Conservation (phyloP, 768 basidiomycete genomes). For the Xerocomellus chrysenteron region DNA sequence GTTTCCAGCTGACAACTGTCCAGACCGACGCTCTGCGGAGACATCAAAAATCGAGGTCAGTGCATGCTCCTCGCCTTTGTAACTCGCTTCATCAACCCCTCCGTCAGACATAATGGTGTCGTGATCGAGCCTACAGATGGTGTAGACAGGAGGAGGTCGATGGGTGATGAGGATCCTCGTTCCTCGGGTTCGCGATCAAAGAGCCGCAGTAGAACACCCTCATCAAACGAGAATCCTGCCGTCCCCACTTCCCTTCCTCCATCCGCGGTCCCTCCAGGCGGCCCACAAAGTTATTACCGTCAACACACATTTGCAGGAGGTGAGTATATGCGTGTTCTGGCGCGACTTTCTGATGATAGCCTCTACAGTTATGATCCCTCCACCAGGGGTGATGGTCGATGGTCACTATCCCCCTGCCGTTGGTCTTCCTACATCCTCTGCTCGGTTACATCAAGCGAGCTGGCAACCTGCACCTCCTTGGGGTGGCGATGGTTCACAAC, state of each 20-base stretch:
- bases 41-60: constrained; percentile 77
- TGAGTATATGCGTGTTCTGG: constrained; percentile 16
- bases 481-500: constrained; percentile 37
- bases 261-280: constrained; percentile 30
- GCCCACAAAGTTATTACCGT: constrained; percentile 63
- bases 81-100: constrained; percentile 1
- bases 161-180: constrained; percentile 24
- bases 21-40: constrained; percentile 81
- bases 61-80: constrained; percentile 8
- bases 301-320: constrained; percentile 56
- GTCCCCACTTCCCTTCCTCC: constrained; percentile 37
- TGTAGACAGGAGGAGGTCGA: constrained; percentile 17
- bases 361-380: constrained; percentile 41
- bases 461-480: constrained; percentile 41
- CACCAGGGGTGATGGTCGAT: constrained; percentile 42
- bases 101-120: constrained; percentile 58
- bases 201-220: constrained; percentile 52
- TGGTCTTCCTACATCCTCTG: constrained; percentile 54
- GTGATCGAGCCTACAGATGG: constrained; percentile 51
- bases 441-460: constrained; percentile 43
- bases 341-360: constrained; percentile 3
- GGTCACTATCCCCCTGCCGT: constrained; percentile 41
- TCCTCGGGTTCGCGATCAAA: constrained; percentile 46
- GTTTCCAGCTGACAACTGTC: constrained; percentile 15
- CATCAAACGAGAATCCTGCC: constrained; percentile 40